Base-by-base conservation (phyloP, 495 filamentous ascomycete species). In the Podospora didyma region DNA sequence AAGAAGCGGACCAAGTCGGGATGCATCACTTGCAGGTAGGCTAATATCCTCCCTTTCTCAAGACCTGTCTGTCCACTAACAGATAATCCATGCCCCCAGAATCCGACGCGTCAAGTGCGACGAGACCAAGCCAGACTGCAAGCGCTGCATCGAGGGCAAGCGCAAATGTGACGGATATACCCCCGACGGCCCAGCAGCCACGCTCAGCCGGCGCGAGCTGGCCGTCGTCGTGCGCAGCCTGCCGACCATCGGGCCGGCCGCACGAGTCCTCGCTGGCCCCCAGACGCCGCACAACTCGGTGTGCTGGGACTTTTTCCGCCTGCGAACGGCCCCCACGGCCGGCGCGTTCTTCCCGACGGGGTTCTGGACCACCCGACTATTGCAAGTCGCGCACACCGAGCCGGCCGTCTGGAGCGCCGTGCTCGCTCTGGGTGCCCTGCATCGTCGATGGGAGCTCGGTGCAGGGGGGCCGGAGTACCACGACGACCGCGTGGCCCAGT, bases 381-480 rank as follows among this genome's bases (percentile, higher is more conserved):
- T 80, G 20, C 79, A 81, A 62, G 64, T 78, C 9, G 76, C 75
- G 22, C 76, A 75, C 21, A 65, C 57, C 47, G 80, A 84, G 55
- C 76, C 79, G 0, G 78, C 81, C 0, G 71, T 82, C 1, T 81
- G 79, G 72, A 76, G 79, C 60, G 80, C 77, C 4, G 78, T 82
- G 56, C 78, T 59, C 62, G 80, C 68, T 46, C 73, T 57, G 24
- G 68, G 70, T 46, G 69, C 66, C 6, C 55, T 73, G 47, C 71
- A 72, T 28, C 62, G 69, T 12, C 59, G 62, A 28, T 68, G 58
- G 61, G 64, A 66, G 51, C n/a, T 19, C 21, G 51, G 17, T 35
- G 26, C 4, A 44, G 28, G 24, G 35, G 28, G 22, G 5, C 28
- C 6, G 37, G 21, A 23, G 1, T 26, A 24, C n/a, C n/a, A 24